Conservation (phyloP, 257 asterid genomes). For the Penstemon barbatus region DNA sequence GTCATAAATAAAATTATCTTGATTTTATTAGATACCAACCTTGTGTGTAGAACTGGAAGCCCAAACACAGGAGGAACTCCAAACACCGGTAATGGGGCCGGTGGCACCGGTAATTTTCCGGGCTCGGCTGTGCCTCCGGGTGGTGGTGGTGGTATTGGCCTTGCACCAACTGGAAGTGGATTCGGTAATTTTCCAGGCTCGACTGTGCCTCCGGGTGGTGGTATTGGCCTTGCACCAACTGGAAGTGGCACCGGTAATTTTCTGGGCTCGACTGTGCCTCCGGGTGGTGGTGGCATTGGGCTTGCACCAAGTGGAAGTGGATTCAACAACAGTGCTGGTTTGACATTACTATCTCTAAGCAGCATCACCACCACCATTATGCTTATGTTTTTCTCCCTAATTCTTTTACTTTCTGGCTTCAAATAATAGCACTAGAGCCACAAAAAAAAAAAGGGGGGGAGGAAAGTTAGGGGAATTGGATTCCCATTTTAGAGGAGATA, state of each 20-base stretch:
- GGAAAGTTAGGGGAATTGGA: constrained; percentile 32
- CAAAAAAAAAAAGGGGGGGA: not conserved
- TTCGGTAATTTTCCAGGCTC: constrained; percentile 31
- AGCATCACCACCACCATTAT: not conserved
- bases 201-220: constrained; percentile 23
- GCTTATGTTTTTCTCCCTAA: constrained; percentile 19
- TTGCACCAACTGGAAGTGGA: constrained; percentile 49
- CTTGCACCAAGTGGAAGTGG: constrained; percentile 51
- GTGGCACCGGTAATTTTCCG: constrained; percentile 19
- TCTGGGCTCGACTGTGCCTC: constrained; percentile 35
- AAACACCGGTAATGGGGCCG: constrained; percentile 17
- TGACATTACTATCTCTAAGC: constrained; percentile 20
- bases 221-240: constrained; percentile 42
- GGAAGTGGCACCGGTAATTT: constrained; percentile 36
- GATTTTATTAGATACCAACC: too few relatives aligned
- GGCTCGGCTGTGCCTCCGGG: constrained; percentile 36
- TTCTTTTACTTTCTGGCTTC: constrained; percentile 30
- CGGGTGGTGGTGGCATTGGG: constrained; percentile 20
- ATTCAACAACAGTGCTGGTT: constrained; percentile 25
- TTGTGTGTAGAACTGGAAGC: constrained; percentile 38
- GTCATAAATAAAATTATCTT: too few relatives aligned
- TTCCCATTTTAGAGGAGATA: constrained; percentile 34
- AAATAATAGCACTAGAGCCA: constrained; percentile 7
- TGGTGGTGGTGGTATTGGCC: constrained; percentile 26
- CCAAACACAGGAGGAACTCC: constrained; percentile 24